Evolutionary conservation across 2,329 filamentous ascomycete species (phyloP), one percentile per base, ranked within the genome.

Genomic region (Beauveria asiatica): DNA sequence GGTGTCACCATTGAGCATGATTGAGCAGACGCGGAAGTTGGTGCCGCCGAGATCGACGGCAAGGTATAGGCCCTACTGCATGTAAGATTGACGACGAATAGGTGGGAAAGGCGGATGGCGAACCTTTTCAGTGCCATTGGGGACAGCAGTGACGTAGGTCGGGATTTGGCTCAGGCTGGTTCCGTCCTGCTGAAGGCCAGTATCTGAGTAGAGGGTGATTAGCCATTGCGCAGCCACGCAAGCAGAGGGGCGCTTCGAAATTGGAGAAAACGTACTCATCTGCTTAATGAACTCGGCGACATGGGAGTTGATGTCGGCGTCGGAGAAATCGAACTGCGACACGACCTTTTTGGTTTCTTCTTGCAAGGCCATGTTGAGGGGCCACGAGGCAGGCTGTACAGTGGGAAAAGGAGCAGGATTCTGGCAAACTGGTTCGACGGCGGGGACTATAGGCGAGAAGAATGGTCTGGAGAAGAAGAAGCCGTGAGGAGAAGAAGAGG

Each of bases 21-120:
- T 89, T 48, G 93, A 97, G 78, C 94, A 99, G 69, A 99, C 94
- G 67, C 94, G 89, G 76, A 97, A 96, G 78, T 99, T 99, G 65
- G 94, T 99, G 68, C 94, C 94, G 64, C 94, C 94, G n/a, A 99
- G 83, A 70, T 99, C 94, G 65, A 99, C 92, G 44, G 94, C 93
- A 70, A 99, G 86, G 76, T 97, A 99, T 44, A 97, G 80, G 52
- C 94, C 94, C 91, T 95, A 67, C 45, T n/a, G 33, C 37, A 49
- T 58, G 60, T 62, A 23, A 59, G 62, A 33, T 41, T 41, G 41
- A 37, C 5, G 7, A 25, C 13, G 25, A 13, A 9, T 30, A 60
- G 30, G 27, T 19, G 48, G 48, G 52, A 50, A 60, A 37, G 42
- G 61, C 42, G 42, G 25, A 23, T 67, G 39, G 27, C 62, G 68